Evolutionary conservation across 2,329 filamentous ascomycete species (phyloP), one percentile per base, ranked within the genome.

Genomic region (Fusarium sulawesiense): DNA sequence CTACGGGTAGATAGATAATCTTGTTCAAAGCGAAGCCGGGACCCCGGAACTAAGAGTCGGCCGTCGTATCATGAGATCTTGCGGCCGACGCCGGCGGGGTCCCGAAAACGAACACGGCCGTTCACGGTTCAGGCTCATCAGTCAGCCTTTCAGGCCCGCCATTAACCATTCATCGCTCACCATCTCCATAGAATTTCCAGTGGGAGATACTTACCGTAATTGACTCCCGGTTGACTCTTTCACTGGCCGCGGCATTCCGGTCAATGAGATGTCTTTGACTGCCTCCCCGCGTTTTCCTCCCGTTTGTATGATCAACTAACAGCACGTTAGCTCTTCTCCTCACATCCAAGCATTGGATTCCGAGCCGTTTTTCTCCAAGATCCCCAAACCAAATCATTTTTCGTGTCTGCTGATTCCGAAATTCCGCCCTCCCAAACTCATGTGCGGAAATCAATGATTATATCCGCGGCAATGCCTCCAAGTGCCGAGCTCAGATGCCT

Each of bases 91-190:
- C 41, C 63, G 64, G 53, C 50, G 48, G 63, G 63, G 51, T 74
- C 65, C 73, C 73, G 73, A 75, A 71, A 75, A 72, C 70, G 72
- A 74, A 73, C 66, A 75, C 73, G 63, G 60, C 53, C 23, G 47
- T 56, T 21, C n/a, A 44, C 34, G 34, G 34, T 37, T 37, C 34
- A 37, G 34, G 34, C 34, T 37, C 34, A 37, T 37, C 34, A 37
- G 34, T 37, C 34, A 23, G 20, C 21, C 20, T 44, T 44, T 16
- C 41, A 44, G 41, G 41, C 20, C 41, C 14, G 41, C 41, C 14
- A 44, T 44, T 44, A 23, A 25, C 49, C 48, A 37, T 40, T 27
- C 14, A 27, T 47, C 18, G 23, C n/a, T 59, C 40, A 44, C 16
- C n/a, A 59, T 41, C 41, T 48, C n/a, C 12, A 40, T 30, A 7